Base-by-base conservation (phyloP, 2,329 filamentous ascomycete species). In the Pezicula rhizophila region DNA sequence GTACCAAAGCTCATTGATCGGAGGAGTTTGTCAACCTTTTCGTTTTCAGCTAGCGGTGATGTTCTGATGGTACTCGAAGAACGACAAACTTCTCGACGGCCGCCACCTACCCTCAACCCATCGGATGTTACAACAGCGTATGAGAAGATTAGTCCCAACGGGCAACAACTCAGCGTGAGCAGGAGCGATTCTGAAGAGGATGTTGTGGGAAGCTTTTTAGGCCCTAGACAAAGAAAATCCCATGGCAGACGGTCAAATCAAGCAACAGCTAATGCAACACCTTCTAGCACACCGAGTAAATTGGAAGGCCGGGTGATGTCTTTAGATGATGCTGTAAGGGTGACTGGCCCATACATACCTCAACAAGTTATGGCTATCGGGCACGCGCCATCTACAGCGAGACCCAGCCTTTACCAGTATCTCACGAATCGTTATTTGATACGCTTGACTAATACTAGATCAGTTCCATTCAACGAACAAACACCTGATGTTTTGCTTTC, bases 171-270 rank as follows among this genome's bases (percentile, higher is more conserved):
- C 18, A 79, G 75, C 56, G 71, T 77, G 46, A 82, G 78, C 57
- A 74, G 75, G 41, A 84, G 80, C 55, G 80, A 84, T 55, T 85
- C 81, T 0, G 81, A 85, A 57, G 81, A 84, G 54, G 81, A 85
- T 45, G 77, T 78, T 0, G 69, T 82, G 5, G 77, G 76, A 3
- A 81, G 72, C 51, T 84, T 85, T 58, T 64, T 84, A 2, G 76
- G 76, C 1, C 68, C 76, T 7, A 70, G 66, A 49, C 68, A 66
- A 43, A 68, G 65, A 34, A 59, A 54, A 14, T 60, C 66, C 17
- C 58, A 66, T 2, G 74, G 71, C 53, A 66, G 66, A 37, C 71
- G 75, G 43, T 68, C 74, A 10, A 64, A 62, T 11, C 67, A 68
- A 43, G 60, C 66, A 0, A 52, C 80, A 42, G 82, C 76, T 64